These are phyloP conservation scores for Crepidotus variabilis DNA, from an alignment of 768 basidiomycete species.

Conservation along the genomic window DNA sequence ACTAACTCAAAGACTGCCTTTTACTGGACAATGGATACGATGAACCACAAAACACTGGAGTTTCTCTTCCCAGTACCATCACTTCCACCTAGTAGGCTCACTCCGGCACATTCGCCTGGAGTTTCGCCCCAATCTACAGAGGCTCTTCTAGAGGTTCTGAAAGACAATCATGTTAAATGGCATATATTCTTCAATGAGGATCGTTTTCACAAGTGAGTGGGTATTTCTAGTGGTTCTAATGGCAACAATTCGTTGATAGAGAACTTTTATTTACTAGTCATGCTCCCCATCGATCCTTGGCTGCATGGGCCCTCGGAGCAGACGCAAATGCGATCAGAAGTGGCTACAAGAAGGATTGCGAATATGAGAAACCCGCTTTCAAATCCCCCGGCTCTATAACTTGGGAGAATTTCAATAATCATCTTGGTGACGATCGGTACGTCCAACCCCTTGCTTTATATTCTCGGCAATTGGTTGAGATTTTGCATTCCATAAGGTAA, in stretches of 20 bases:
- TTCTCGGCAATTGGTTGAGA: background rate
- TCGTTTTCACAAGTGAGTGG: conserved; percentile 32
- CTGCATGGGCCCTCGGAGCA: conserved; percentile 60
- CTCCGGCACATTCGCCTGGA: conserved; percentile 29
- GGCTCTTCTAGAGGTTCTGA: conserved; percentile 36
- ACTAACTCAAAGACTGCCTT: no score
- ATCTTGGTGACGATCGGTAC: conserved; percentile 56
- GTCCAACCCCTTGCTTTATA: conserved; percentile 15
- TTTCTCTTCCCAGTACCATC: conserved; percentile 31
- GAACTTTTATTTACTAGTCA: conserved; percentile 34
- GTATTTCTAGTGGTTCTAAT: background rate
- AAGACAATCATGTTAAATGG: conserved; percentile 48
- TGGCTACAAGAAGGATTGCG: conserved; percentile 33
- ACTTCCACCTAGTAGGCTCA: conserved; percentile 20
- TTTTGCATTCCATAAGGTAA: conserved; percentile 34
- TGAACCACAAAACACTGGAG: conserved; percentile 1
- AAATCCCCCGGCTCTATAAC: conserved; percentile 44
- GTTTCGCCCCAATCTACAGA: conserved; percentile 33
- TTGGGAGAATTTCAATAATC: conserved; percentile 43
- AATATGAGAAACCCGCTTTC: conserved; percentile 32
- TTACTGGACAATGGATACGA: background rate
- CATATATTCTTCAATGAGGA: conserved; percentile 51
- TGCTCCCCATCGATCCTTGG: conserved; percentile 52
- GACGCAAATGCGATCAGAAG: conserved; percentile 31
- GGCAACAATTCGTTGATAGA: background rate